A percentile compares a stretch with the other conserved stretches of the same genome.
Conservation (phyloP, 2,329 filamentous ascomycete species). For the Fusarium cyanostomum region DNA sequence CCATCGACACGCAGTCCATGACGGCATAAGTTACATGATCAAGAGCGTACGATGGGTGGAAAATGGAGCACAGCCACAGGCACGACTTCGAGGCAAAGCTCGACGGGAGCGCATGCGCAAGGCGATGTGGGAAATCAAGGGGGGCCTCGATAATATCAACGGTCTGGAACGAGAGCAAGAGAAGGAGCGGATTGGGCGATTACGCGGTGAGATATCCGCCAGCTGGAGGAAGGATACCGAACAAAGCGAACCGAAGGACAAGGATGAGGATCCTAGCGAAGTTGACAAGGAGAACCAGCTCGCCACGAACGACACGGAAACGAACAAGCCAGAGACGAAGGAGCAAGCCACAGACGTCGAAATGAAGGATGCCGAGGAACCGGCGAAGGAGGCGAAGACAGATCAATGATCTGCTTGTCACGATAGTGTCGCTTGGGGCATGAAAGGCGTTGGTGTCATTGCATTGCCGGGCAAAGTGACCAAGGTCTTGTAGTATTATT, state of each 20-base stretch:
- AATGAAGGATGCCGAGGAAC: slow-evolving; percentile 43
- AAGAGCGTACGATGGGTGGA: slow-evolving; percentile 85
- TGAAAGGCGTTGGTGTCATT: slow-evolving; percentile 39
- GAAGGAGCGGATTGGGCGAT: slow-evolving; percentile 36
- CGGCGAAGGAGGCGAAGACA: slow-evolving; percentile 24
- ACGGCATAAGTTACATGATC: slow-evolving; percentile 90
- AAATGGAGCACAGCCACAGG: slow-evolving; percentile 71
- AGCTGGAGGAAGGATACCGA: slow-evolving; percentile 48
- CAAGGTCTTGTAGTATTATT: slow-evolving; percentile 38
- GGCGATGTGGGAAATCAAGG: slow-evolving; percentile 62
- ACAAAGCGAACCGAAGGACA: slow-evolving; percentile 40
- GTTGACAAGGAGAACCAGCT: slow-evolving; percentile 61
- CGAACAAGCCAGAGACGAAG: slow-evolving; percentile 3
- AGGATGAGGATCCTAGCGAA: slow-evolving; percentile 47
- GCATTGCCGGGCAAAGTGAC: slow-evolving; percentile 33
- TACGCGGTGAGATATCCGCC: slow-evolving; percentile 46
- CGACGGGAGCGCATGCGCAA: slow-evolving; percentile 66
- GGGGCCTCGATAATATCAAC: slow-evolving; percentile 46
- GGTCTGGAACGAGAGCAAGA: slow-evolving; percentile 40
- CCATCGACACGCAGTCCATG: slow-evolving; percentile 66
- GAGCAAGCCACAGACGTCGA: slow-evolving; percentile 44
- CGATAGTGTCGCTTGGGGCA: slow-evolving; percentile 21
- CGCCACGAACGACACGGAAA: slow-evolving; percentile 17
- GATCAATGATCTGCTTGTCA: slow-evolving; percentile 26
- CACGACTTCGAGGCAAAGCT: slow-evolving; percentile 64